phyloP scores from a whole-genome alignment of 768 basidiomycete genomes.

The Mycena filopes region DNA sequence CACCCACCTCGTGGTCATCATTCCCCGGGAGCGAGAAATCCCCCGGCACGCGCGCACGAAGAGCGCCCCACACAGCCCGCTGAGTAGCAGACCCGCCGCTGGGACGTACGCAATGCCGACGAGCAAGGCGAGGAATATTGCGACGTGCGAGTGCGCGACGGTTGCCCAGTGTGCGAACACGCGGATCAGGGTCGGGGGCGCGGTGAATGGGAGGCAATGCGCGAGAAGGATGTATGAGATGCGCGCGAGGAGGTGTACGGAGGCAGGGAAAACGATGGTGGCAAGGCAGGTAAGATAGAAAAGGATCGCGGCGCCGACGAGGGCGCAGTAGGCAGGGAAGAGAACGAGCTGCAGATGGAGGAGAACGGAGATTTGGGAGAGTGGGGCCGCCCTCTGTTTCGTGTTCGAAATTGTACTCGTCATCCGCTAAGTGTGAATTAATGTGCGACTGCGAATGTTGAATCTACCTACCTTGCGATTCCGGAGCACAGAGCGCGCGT shows the following conservation, averaged over 20 bases:
- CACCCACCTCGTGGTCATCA: not conserved
- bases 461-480: slow-evolving; percentile 25
- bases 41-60: slow-evolving; percentile 23
- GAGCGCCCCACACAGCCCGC: not conserved
- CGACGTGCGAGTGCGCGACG: slow-evolving; percentile 30
- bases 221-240: not conserved
- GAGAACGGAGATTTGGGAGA: slow-evolving; percentile 14
- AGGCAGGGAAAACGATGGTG: slow-evolving; percentile 27
- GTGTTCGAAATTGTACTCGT: not conserved
- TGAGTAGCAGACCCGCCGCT: slow-evolving; percentile 12
- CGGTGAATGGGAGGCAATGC: slow-evolving; percentile 18
- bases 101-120: slow-evolving; percentile 12
- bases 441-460: too few relatives aligned
- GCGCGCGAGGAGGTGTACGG: not conserved
- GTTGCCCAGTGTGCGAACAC: slow-evolving; percentile 30
- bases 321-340: slow-evolving; percentile 21
- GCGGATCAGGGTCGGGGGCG: slow-evolving; percentile 18
- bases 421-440: too few relatives aligned
- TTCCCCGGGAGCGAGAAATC: slow-evolving; percentile 1
- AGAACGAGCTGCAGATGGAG: slow-evolving; percentile 26
- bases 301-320: slow-evolving; percentile 28
- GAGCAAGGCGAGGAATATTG: slow-evolving; percentile 24
- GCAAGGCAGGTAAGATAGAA: slow-evolving; percentile 12
- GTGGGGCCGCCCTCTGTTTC: not conserved
- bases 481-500: slow-evolving; percentile 24